Evolutionary conservation across 495 filamentous ascomycete genomes (phyloP).

Genomic region (Aspergillus baeticus): DNA sequence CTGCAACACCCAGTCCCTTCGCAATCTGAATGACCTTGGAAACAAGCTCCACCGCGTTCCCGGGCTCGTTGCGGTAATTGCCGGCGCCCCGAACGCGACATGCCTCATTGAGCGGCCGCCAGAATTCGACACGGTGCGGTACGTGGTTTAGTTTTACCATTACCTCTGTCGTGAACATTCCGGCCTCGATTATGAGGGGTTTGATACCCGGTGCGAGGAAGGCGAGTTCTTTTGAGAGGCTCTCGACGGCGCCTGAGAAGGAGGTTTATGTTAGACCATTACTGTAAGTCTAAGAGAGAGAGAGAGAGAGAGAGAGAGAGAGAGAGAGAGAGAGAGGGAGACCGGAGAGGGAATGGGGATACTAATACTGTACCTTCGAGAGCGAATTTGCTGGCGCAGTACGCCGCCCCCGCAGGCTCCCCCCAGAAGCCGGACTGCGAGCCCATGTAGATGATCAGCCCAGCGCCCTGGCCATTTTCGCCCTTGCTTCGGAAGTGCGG

Average conservation of each 20-base stretch:
- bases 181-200: slow-evolving; percentile 1
- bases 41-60: background rate
- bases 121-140: slow-evolving; percentile 5
- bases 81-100: background rate
- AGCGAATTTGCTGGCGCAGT: slow-evolving; percentile 4
- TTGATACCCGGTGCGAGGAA: slow-evolving; percentile 1
- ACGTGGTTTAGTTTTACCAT: slow-evolving; percentile 8
- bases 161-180: slow-evolving; percentile 3
- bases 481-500: slow-evolving; percentile 2
- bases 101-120: slow-evolving; percentile 5
- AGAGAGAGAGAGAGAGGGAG: no score
- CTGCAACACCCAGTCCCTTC: background rate
- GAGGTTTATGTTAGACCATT: background rate
- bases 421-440: slow-evolving; percentile 2
- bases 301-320: no score
- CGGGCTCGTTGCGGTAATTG: slow-evolving; percentile 6
- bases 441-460: slow-evolving; percentile 4
- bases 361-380: background rate
- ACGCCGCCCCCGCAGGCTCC: background rate
- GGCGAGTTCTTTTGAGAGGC: slow-evolving; percentile 4
- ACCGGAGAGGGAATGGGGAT: no score
- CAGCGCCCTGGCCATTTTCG: background rate
- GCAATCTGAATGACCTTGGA: slow-evolving; percentile 1
- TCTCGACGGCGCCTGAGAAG: slow-evolving; percentile 2
- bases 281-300: no score